Evolutionary conservation across 2,329 filamentous ascomycete genomes (phyloP).

Genomic region (Madurella fahalii): DNA sequence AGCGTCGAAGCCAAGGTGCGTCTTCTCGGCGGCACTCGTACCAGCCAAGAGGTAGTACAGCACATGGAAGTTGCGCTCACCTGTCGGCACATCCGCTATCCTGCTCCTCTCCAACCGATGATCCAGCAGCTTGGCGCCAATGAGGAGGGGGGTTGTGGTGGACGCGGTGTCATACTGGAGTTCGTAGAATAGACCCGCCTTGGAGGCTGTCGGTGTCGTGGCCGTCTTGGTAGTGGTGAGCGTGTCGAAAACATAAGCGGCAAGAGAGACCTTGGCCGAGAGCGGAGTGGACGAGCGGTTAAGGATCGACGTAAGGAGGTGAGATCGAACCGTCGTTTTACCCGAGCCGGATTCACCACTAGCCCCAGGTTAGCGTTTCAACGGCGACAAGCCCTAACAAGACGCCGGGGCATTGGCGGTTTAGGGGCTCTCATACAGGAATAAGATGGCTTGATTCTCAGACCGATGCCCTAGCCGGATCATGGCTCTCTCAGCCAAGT

Average conservation of each 20-base stretch:
- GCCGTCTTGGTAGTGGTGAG: conserved; percentile 96
- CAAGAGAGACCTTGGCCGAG: conserved; percentile 87
- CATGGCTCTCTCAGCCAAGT: conserved; percentile 83
- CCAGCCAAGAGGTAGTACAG: conserved; percentile 93
- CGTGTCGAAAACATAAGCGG: conserved; percentile 92
- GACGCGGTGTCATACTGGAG: conserved; percentile 92
- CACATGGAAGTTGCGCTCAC: conserved; percentile 93
- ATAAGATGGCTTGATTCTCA: conserved; percentile 90
- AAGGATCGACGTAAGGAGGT: conserved; percentile 79
- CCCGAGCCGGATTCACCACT: conserved; percentile 95
- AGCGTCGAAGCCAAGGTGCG: conserved; percentile 66
- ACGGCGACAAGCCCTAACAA: background rate
- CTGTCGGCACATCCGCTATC: conserved; percentile 86
- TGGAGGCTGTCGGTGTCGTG: conserved; percentile 92
- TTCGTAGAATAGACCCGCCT: conserved; percentile 92
- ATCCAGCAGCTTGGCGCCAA: conserved; percentile 91
- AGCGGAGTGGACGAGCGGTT: conserved; percentile 88
- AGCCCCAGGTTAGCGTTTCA: conserved; percentile 30
- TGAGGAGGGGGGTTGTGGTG: conserved; percentile 76
- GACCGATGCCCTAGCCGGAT: conserved; percentile 79
- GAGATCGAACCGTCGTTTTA: conserved; percentile 90
- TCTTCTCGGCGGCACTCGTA: conserved; percentile 84
- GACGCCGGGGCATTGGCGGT: background rate
- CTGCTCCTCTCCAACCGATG: conserved; percentile 89
- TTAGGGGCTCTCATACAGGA: conserved; percentile 62